Evolutionary conservation across 2,329 filamentous ascomycete species (phyloP), one percentile per base, ranked within the genome.

Genomic region (Eutypella sp.): DNA sequence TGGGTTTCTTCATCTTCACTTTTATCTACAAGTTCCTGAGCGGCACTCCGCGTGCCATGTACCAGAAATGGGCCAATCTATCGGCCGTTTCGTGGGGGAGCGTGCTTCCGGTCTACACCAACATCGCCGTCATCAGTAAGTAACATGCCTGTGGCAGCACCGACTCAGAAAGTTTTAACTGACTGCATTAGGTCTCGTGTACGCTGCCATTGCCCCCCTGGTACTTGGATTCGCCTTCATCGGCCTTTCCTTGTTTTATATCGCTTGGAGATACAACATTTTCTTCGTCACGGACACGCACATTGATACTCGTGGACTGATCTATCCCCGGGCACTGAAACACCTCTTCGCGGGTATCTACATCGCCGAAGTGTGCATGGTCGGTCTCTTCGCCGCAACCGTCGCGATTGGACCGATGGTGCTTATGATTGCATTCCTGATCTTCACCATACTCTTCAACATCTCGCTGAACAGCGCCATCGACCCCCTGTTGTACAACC

Each of bases 211-310:
- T 57, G 88, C 90, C 2, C 92, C 91, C 1, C 71, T 96, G 10
- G 84, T 96, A 44, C 75, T 96, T 41, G 80, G 84, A 5, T 96
- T 96, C 58, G 88, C 89, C 1, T 82, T 85, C 1, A 74, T 88
- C 33, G 90, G 89, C 23, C 78, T 96, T 48, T 81, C 76, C 19
- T 72, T 93, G 36, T 91, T 96, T 67, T 95, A 95, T 63, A 72
- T 92, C 43, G 87, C 90, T 40, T 96, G 89, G 74, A 81, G 87
- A 16, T 96, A 97, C 75, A 95, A 96, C 62, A 69, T 97, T 45
- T 76, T 96, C 41, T 96, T 89, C 65, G 89, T 96, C 29, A 85
- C 84, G 42, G 87, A 95, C 61, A 82, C 87, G 8, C 71, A 81
- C 48, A 84, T 95, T 58, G 90, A 96, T 62, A 95, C 88, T 31